A percentile compares a stretch with the other conserved stretches of the same genome.
phyloP scores from a whole-genome alignment of 1,139 yeast genomes.

The Diutina rugosa region DNA sequence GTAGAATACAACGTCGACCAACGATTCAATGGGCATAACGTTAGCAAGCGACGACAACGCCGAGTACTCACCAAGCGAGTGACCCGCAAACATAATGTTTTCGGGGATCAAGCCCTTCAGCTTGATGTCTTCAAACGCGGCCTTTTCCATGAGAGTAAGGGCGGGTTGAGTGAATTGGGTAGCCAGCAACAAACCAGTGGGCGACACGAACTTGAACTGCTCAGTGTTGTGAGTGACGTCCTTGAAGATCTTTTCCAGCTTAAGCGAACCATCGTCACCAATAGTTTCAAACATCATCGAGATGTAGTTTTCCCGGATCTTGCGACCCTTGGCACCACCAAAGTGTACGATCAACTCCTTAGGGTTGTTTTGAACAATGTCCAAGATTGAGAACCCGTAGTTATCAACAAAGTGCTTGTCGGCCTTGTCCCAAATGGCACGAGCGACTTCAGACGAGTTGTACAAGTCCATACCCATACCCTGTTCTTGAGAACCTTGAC shows the following conservation, averaged over 20 bases:
- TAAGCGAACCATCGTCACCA: conserved; percentile 70
- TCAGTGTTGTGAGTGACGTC: conserved; percentile 73
- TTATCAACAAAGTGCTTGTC: conserved; percentile 84
- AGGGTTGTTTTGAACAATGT: conserved; percentile 93
- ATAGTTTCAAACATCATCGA: conserved; percentile 97
- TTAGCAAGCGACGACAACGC: conserved; percentile 95
- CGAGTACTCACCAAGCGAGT: conserved; percentile 97
- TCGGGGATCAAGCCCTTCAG: conserved; percentile 91
- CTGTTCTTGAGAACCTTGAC: conserved; percentile 99
- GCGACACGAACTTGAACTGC: conserved; percentile 80
- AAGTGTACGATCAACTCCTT: conserved; percentile 90
- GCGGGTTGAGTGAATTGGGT: conserved; percentile 99
- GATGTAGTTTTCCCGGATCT: conserved; percentile 85
- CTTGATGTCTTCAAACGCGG: conserved; percentile 94
- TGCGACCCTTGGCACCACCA: conserved; percentile 96
- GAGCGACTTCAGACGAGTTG: conserved; percentile 82
- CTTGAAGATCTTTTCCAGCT: conserved; percentile 91
- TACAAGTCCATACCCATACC: conserved; percentile 99
- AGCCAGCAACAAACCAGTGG: conserved; percentile 91
- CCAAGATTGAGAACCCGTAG: conserved; percentile 93
- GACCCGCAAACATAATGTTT: conserved; percentile 95
- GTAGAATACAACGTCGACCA: conserved; percentile 96
- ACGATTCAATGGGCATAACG: conserved; percentile 96
- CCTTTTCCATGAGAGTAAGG: conserved; percentile 97
- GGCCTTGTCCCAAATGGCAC: conserved; percentile 95